These are phyloP conservation scores for Phanerodontia chrysosporium DNA, from an alignment of 768 basidiomycete genomes.

Conservation along the genomic window DNA sequence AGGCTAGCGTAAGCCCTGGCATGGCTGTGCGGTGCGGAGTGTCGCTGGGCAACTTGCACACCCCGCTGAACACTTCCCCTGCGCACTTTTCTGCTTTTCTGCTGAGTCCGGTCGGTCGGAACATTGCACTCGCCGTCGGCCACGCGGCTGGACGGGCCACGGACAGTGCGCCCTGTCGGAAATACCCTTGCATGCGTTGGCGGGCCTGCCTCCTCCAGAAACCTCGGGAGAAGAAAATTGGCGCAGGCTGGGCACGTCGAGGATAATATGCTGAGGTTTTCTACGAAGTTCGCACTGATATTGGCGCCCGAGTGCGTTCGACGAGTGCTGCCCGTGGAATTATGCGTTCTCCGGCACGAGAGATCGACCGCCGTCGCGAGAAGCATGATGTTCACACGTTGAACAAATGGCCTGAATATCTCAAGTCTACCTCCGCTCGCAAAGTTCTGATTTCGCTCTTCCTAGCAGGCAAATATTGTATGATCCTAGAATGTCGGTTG, in stretches of 20 bases:
- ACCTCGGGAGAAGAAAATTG: background rate
- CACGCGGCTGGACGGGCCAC: background rate
- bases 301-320: background rate
- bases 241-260: background rate
- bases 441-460: background rate
- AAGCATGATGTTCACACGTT: background rate
- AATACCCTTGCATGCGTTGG: background rate
- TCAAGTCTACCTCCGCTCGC: background rate
- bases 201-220: background rate
- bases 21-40: background rate
- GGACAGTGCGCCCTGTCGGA: background rate
- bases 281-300: background rate
- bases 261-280: background rate
- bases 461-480: background rate
- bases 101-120: background rate
- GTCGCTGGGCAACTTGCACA: background rate
- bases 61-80: background rate
- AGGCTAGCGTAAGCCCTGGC: background rate
- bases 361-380: background rate
- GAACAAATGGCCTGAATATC: background rate
- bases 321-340: background rate
- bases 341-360: background rate
- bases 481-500: background rate
- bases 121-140: background rate
- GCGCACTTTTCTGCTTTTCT: background rate